A percentile compares a stretch with the other conserved stretches of the same genome.
Conservation (phyloP, 331 rosid genomes). For the Quercus lobata region DNA sequence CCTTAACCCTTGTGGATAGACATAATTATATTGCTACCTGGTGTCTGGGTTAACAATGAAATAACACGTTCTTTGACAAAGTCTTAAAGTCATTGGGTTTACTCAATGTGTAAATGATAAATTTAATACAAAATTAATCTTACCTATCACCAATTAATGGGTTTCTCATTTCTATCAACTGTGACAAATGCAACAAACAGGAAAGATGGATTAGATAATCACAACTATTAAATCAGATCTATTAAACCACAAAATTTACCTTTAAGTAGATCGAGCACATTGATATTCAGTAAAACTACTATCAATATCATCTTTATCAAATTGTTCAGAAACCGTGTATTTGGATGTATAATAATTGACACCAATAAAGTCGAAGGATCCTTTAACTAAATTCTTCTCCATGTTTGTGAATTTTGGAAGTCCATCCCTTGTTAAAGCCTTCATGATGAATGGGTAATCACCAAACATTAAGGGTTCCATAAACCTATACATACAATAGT, state of each 20-base stretch:
- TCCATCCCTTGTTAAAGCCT: neutral
- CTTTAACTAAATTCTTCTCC: constrained; percentile 6
- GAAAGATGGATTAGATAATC: no score
- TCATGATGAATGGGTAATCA: constrained; percentile 5
- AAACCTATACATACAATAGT: neutral
- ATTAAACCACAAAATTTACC: neutral
- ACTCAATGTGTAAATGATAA: no score
- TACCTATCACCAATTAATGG: no score
- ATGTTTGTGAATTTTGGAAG: constrained; percentile 1
- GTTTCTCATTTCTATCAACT: no score
- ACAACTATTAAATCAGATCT: no score
- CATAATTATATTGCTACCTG: neutral
- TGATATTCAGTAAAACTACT: neutral
- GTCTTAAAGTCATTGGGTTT: no score
- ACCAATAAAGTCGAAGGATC: constrained; percentile 3
- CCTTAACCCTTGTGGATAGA: constrained; percentile 1
- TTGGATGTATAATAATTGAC: constrained; percentile 3
- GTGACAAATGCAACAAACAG: no score
- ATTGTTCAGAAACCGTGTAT: neutral
- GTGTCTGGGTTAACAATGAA: neutral
- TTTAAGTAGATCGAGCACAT: neutral
- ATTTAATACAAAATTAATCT: no score
- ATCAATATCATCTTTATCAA: neutral
- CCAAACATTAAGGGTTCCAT: constrained; percentile 4
- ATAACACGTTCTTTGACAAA: no score